Evolutionary conservation across 352 stramenopile genomes (phyloP).

Genomic region (Globisporangium camurandrum): DNA sequence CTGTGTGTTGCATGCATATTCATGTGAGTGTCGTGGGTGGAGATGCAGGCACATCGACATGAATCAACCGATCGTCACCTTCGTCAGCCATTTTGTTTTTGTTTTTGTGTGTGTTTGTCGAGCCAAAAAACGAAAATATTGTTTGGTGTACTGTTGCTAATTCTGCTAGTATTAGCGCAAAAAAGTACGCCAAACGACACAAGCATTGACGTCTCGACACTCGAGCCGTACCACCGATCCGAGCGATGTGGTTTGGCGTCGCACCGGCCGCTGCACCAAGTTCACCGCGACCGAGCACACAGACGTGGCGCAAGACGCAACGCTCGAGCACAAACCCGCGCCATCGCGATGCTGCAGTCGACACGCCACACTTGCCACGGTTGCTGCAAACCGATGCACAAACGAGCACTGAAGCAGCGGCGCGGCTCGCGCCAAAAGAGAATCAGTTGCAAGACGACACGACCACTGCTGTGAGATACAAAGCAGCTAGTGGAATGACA

Average conservation of each 20-base stretch:
- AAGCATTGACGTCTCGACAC: background rate
- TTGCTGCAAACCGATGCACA: background rate
- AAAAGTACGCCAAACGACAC: too few species aligned
- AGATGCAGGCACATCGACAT: background rate
- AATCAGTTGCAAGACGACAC: background rate
- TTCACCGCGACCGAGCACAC: slow-evolving; percentile 29
- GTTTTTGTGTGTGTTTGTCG: background rate
- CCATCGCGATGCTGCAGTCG: slow-evolving; percentile 11
- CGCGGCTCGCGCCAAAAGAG: background rate
- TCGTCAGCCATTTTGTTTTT: slow-evolving; percentile 40
- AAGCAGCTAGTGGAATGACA: too few species aligned
- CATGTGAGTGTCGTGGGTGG: too few species aligned
- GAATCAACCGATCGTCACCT: slow-evolving; percentile 21
- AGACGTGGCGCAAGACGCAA: slow-evolving; percentile 26
- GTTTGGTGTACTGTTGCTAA: background rate
- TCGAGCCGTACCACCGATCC: too few species aligned
- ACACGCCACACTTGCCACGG: slow-evolving; percentile 1
- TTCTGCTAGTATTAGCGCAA: background rate
- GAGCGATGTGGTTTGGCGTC: slow-evolving; percentile 73
- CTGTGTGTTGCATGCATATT: slow-evolving; percentile 19
- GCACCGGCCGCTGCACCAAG: slow-evolving; percentile 29
- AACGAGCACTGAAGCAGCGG: background rate
- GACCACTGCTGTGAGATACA: background rate
- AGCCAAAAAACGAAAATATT: background rate
- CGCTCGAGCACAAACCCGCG: slow-evolving; percentile 32